Evolutionary conservation across 805 yeast genomes (phyloP).

Genomic region (Candida sphagnicola): DNA sequence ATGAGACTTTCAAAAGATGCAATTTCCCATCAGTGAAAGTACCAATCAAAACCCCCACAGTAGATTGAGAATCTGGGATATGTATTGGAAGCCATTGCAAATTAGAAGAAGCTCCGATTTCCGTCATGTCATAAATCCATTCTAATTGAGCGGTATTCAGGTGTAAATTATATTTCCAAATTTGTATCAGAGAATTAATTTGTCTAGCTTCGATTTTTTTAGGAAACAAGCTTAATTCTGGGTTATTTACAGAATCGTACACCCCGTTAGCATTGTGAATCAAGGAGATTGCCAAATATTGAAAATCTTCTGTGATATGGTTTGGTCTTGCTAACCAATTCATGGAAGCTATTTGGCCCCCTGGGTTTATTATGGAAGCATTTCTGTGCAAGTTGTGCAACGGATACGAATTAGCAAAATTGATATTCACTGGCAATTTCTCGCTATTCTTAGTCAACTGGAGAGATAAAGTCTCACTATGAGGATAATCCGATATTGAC

Average conservation of each 20-base stretch:
- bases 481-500: not conserved
- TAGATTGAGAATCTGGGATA: constrained; percentile 15
- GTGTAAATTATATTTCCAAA: constrained; percentile 36
- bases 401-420: not conserved
- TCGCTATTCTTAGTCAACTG: not conserved
- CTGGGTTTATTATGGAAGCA: constrained; percentile 37
- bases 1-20: constrained; percentile 40
- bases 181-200: constrained; percentile 39
- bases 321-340: constrained; percentile 44
- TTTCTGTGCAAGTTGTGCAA: not conserved
- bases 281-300: constrained; percentile 49
- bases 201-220: constrained; percentile 7
- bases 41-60: constrained; percentile 46
- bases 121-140: constrained; percentile 26
- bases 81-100: constrained; percentile 38
- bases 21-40: constrained; percentile 56
- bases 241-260: constrained; percentile 16
- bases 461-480: not conserved
- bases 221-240: constrained; percentile 29
- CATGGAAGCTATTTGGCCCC: constrained; percentile 49
- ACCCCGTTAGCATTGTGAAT: constrained; percentile 29
- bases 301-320: constrained; percentile 14
- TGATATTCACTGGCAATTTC: not conserved
- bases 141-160: constrained; percentile 21
- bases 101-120: constrained; percentile 43